Evolutionary conservation across 2,329 filamentous ascomycete species (phyloP).

Genomic region (Eutypella sp.): DNA sequence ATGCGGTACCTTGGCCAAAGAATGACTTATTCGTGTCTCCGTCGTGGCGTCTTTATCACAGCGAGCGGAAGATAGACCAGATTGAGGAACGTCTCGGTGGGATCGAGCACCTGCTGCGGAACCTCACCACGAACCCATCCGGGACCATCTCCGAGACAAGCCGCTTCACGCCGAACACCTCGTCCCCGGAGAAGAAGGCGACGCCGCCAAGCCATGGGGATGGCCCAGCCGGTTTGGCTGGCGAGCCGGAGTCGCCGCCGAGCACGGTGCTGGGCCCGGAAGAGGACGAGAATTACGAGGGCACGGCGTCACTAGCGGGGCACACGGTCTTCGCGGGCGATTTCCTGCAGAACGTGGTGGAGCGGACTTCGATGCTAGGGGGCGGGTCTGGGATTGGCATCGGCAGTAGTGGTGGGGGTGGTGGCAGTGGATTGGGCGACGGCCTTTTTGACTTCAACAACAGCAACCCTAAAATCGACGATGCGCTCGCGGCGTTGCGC

Average conservation of each 20-base stretch:
- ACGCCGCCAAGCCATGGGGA: conserved; percentile 4
- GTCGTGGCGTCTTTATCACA: conserved; percentile 24
- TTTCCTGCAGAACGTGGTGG: conserved; percentile 34
- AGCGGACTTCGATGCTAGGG: conserved; percentile 39
- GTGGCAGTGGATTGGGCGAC: too few relatives aligned
- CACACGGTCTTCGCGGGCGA: conserved; percentile 43
- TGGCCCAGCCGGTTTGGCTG: conserved; percentile 13
- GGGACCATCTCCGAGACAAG: neutral
- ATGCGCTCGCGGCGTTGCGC: conserved; percentile 45
- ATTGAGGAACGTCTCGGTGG: conserved; percentile 34
- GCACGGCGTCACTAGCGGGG: conserved; percentile 40
- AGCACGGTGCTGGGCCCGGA: conserved; percentile 51
- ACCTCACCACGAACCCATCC: conserved; percentile 17
- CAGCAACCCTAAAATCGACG: conserved; percentile 46
- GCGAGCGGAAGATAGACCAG: conserved; percentile 46
- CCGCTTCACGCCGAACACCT: conserved; percentile 6
- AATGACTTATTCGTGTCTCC: too few relatives aligned
- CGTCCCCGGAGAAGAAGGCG: conserved; percentile 2
- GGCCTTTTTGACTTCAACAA: too few relatives aligned
- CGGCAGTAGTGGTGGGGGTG: too few relatives aligned
- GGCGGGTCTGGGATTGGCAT: too few relatives aligned
- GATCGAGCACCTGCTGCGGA: conserved; percentile 33
- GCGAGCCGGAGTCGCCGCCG: conserved; percentile 34
- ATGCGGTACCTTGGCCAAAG: too few relatives aligned
- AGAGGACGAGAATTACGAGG: conserved; percentile 36